Conservation (phyloP, 768 basidiomycete genomes). For the Kwoniella dejecticola region DNA sequence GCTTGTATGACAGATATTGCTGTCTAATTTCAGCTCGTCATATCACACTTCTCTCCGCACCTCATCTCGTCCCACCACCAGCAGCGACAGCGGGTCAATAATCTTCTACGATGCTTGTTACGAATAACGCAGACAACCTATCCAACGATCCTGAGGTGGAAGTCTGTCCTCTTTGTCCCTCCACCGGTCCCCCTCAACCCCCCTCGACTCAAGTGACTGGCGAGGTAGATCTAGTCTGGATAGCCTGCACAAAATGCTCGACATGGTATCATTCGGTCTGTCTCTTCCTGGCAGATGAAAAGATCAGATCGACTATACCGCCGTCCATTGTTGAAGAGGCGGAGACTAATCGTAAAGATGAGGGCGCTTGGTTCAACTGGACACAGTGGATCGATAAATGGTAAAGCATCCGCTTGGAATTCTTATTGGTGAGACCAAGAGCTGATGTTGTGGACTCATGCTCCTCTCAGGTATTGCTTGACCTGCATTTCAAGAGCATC, state of each 20-base stretch:
- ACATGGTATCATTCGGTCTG: slow-evolving; percentile 52
- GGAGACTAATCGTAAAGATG: slow-evolving; percentile 9
- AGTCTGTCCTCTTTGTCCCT: slow-evolving; percentile 29
- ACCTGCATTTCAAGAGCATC: slow-evolving; percentile 27
- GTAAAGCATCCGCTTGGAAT: too few relatives aligned
- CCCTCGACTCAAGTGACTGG: not conserved
- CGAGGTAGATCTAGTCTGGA: slow-evolving; percentile 35
- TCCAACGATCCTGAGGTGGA: slow-evolving; percentile 1
- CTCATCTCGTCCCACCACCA: too few relatives aligned
- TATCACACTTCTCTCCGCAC: too few relatives aligned
- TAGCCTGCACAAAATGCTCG: slow-evolving; percentile 46
- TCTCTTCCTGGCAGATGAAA: slow-evolving; percentile 27
- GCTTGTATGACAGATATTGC: too few relatives aligned
- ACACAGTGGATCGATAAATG: slow-evolving; percentile 41
- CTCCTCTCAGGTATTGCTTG: slow-evolving; percentile 49
- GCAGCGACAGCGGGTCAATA: too few relatives aligned
- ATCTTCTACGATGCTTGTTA: not conserved
- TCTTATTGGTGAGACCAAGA: too few relatives aligned
- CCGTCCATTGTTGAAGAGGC: slow-evolving; percentile 22
- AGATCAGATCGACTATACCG: slow-evolving; percentile 29
- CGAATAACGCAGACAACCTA: not conserved
- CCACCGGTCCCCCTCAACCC: slow-evolving; percentile 27
- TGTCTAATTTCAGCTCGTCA: too few relatives aligned
- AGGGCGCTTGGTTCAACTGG: slow-evolving; percentile 41
- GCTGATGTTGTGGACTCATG: too few relatives aligned